Percentiles rank a stretch among this genome's conserved stretches.
These are phyloP conservation scores for Chrysanthemum seticuspe DNA, from an alignment of 129 eudicot species.

Conservation along the genomic window DNA sequence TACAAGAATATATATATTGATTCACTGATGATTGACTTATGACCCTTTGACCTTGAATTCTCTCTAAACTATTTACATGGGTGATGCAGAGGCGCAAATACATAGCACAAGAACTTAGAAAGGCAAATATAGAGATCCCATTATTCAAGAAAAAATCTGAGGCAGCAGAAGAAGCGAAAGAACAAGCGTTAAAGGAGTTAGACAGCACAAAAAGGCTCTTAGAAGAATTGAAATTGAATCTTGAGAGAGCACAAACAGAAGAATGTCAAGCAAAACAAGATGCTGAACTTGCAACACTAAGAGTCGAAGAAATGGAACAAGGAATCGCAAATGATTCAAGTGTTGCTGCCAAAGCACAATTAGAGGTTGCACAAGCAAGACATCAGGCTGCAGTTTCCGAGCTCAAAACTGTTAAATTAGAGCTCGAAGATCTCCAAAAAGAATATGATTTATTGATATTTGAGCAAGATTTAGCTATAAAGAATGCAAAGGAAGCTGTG, in stretches of 20 bases:
- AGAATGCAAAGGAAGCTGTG: slow-evolving; percentile 62
- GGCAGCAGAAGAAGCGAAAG: slow-evolving; percentile 71
- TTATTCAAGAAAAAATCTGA: slow-evolving; percentile 51
- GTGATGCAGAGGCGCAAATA: slow-evolving; percentile 61
- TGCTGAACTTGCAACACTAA: slow-evolving; percentile 72
- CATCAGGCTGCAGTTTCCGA: slow-evolving; percentile 64
- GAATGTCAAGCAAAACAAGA: slow-evolving; percentile 86
- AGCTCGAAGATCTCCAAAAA: slow-evolving; percentile 49
- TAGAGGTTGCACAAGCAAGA: slow-evolving; percentile 77
- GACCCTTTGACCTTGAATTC: neutral
- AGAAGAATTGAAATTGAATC: slow-evolving; percentile 75
- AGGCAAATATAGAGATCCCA: slow-evolving; percentile 70
- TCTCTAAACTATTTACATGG: neutral
- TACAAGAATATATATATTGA: neutral
- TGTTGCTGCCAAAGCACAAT: slow-evolving; percentile 74
- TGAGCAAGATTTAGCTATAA: slow-evolving; percentile 55
- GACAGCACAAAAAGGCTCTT: slow-evolving; percentile 66
- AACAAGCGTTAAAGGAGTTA: slow-evolving; percentile 59
- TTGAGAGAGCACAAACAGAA: slow-evolving; percentile 75
- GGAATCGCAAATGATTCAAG: slow-evolving; percentile 81
- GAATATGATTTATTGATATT: slow-evolving; percentile 42
- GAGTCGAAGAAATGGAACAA: slow-evolving; percentile 80
- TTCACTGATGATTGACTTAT: neutral
- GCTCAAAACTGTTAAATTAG: slow-evolving; percentile 45
- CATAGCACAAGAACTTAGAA: slow-evolving; percentile 65